Conservation (phyloP, 768 basidiomycete genomes). For the Boletus rex-veris region DNA sequence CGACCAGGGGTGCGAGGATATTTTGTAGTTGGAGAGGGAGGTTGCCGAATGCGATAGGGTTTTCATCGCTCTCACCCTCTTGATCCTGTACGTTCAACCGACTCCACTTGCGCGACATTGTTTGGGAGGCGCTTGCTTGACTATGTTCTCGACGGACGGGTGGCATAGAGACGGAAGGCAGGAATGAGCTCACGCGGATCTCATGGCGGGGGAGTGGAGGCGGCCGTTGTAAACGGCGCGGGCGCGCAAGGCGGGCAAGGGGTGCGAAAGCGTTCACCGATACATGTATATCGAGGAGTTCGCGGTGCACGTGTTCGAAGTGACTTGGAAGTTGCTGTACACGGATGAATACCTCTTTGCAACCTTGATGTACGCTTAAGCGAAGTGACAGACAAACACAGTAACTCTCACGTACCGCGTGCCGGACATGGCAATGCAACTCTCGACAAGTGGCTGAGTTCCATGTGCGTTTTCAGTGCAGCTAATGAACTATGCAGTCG, state of each 20-base stretch:
- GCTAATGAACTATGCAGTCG: constrained; percentile 18
- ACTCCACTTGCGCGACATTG: constrained; percentile 32
- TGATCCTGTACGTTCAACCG: constrained; percentile 24
- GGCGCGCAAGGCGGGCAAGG: constrained; percentile 17
- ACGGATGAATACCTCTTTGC: constrained; percentile 24
- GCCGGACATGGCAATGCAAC: constrained; percentile 26
- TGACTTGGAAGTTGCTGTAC: constrained; percentile 23
- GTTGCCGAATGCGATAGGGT: constrained; percentile 22
- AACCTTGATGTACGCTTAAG: constrained; percentile 20
- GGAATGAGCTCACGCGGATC: not conserved
- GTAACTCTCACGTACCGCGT: constrained; percentile 15
- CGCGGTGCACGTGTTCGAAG: constrained; percentile 20
- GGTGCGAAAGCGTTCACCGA: constrained; percentile 15
- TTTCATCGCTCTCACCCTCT: constrained; percentile 10
- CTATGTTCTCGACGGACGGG: constrained; percentile 4
- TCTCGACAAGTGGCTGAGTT: constrained; percentile 32
- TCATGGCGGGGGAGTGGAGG: constrained; percentile 12
- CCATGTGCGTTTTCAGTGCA: constrained; percentile 25
- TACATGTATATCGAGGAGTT: constrained; percentile 15
- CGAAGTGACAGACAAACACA: not conserved
- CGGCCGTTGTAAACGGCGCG: constrained; percentile 15
- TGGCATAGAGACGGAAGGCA: constrained; percentile 11
- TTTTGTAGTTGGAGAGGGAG: constrained; percentile 5
- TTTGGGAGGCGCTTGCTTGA: constrained; percentile 12
- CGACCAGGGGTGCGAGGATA: not conserved